These are phyloP conservation scores for Geranium brycei DNA, from an alignment of 345 rosid species.

Conservation along the genomic window DNA sequence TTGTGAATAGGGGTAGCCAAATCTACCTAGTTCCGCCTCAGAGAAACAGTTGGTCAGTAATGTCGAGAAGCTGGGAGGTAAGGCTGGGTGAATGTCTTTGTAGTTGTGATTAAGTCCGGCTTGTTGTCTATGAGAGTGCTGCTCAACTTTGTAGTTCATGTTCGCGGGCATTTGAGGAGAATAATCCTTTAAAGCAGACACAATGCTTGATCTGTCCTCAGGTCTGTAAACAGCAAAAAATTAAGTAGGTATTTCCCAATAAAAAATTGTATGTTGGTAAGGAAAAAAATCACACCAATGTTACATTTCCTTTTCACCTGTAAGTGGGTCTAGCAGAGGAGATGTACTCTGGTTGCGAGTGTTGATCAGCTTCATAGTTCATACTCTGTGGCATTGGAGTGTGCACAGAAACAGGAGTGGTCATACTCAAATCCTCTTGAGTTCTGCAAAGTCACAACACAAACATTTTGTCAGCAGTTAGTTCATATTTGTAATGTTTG, in stretches of 20 bases:
- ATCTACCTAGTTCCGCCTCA: constrained; percentile 36
- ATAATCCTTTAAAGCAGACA: constrained; percentile 13
- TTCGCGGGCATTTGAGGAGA: constrained; percentile 25
- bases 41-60: constrained; percentile 47
- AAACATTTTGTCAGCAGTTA: background rate
- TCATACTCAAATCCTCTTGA: constrained; percentile 7
- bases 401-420: background rate
- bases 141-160: constrained; percentile 27
- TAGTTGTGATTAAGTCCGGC: constrained; percentile 12
- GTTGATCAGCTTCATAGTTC: constrained; percentile 1
- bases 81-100: constrained; percentile 17
- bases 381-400: background rate
- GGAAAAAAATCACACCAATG: background rate
- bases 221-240: background rate
- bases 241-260: background rate
- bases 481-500: background rate
- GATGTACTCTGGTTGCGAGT: background rate
- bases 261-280: background rate
- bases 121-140: constrained; percentile 21
- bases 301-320: background rate
- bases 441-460: constrained; percentile 24
- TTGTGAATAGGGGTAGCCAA: background rate
- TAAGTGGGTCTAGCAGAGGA: background rate
- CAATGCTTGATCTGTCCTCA: constrained; percentile 18
- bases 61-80: constrained; percentile 78